Percentiles rank a stretch among this genome's conserved stretches.
Evolutionary conservation across 2,329 filamentous ascomycete species (phyloP).

Genomic region (Alternaria consortialis): DNA sequence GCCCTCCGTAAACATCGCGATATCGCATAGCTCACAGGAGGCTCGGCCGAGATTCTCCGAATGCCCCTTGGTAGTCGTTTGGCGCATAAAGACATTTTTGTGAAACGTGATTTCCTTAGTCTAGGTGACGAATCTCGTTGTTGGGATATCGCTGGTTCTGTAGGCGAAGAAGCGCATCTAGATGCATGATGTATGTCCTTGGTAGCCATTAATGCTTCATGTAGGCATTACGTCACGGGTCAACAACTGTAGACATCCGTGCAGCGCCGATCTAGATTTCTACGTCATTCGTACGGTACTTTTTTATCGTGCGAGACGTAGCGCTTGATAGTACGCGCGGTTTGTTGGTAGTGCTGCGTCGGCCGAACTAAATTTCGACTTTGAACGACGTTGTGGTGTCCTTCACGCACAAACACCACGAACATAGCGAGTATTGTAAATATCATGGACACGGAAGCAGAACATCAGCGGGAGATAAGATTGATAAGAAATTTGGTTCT

Average conservation of each 20-base stretch:
- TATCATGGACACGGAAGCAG: too few species aligned
- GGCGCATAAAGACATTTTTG: constrained; percentile 4
- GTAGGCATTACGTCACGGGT: background rate
- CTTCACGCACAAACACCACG: background rate
- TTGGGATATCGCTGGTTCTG: background rate
- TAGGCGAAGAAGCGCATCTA: background rate
- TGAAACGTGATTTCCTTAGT: background rate
- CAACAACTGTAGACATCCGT: background rate
- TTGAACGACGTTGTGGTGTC: background rate
- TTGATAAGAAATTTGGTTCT: background rate
- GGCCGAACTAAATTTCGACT: background rate
- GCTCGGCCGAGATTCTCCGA: background rate
- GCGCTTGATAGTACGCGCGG: too few species aligned
- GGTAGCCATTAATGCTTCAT: background rate
- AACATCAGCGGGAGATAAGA: background rate
- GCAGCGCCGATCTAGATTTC: background rate
- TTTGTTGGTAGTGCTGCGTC: background rate
- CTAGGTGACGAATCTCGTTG: background rate
- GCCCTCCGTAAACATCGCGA: background rate
- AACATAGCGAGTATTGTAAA: background rate
- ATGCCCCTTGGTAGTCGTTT: constrained; percentile 4
- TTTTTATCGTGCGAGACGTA: background rate
- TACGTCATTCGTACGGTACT: constrained; percentile 5
- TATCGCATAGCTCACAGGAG: background rate
- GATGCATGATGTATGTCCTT: background rate